These are phyloP conservation scores for Botrytis sinoallii DNA, from an alignment of 2,329 filamentous ascomycete genomes.

Conservation along the genomic window DNA sequence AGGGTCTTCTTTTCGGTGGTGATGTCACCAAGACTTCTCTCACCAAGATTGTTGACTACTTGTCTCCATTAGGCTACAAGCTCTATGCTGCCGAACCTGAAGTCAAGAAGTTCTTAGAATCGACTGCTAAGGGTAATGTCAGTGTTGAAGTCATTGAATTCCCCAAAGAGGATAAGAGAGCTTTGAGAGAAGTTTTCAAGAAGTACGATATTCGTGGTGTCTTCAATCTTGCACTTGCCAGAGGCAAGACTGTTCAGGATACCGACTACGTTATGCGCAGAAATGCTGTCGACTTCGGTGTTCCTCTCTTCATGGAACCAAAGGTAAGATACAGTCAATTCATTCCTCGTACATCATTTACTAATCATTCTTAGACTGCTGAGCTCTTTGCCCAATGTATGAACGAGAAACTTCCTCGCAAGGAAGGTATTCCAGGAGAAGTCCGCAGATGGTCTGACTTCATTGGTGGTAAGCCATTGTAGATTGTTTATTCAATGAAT, in stretches of 20 bases:
- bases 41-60: constrained; percentile 77
- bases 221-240: constrained; percentile 86
- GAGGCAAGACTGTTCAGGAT: constrained; percentile 80
- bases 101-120: constrained; percentile 82
- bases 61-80: constrained; percentile 90
- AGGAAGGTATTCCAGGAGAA: constrained; percentile 84
- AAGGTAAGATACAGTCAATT: constrained; percentile 57
- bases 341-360: neutral
- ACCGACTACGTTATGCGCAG: constrained; percentile 98
- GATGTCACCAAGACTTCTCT: constrained; percentile 70
- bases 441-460: constrained; percentile 96
- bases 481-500: constrained; percentile 33
- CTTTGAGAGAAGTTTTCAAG: constrained; percentile 89
- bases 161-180: constrained; percentile 93
- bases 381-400: constrained; percentile 96
- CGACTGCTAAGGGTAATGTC: constrained; percentile 61
- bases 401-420: constrained; percentile 88
- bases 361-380: constrained; percentile 64
- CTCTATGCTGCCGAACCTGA: constrained; percentile 79
- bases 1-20: constrained; percentile 92
- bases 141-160: constrained; percentile 91
- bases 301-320: constrained; percentile 97
- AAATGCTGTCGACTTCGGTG: constrained; percentile 97
- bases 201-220: constrained; percentile 95
- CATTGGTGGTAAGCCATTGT: constrained; percentile 80